Base-by-base conservation (phyloP, 306 rosid species). In the Vigna radiata region DNA sequence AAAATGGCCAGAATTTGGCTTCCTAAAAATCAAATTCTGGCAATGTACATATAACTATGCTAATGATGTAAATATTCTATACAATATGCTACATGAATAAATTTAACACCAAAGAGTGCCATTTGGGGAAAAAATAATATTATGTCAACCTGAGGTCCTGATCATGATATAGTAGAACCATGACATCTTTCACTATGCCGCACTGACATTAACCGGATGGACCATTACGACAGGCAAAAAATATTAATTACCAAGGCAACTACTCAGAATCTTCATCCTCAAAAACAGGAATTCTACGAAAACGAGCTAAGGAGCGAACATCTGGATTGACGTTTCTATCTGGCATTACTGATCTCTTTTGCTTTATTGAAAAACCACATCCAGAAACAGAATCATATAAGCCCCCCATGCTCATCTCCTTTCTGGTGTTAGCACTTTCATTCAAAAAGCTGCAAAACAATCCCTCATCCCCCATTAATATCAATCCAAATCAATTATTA, bases 321-420 rank as follows among this genome's bases (percentile, higher is more conserved):
- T 80, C 77, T 2, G 82, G 67, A 80, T 47, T 76, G 59, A 69
- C 84, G 54, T 74, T 74, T 85, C 65, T 95, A 75, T 87, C 82
- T 63, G 86, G 79, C 47, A 46, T 79, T 15, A 6, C 10, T 1
- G 96, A 95, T 87, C 98, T 87, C 82, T 82, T 92, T 58, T 27
- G 86, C 88, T 83, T 90, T 17, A 78, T 79, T 7, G 70, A 56
- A 84, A 95, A 92, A 4, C 97, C 97, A 36, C 72, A 83, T n/a
- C 88, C 93, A 70, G 91, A 84, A 79, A 92, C 81, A 29, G 97
- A 88, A 74, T 86, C 90, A 58, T 82, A 84, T 66, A 95, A 85
- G 85, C 83, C 77, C 55, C 97, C 98, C 92, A 89, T 82, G 85
- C 82, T 77, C 90, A 88, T 85, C 21, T 92, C 88, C 81, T 85